Evolutionary conservation across 805 yeast species (phyloP), one percentile per base, ranked within the genome.

Genomic region (Candida palmyrensis): DNA sequence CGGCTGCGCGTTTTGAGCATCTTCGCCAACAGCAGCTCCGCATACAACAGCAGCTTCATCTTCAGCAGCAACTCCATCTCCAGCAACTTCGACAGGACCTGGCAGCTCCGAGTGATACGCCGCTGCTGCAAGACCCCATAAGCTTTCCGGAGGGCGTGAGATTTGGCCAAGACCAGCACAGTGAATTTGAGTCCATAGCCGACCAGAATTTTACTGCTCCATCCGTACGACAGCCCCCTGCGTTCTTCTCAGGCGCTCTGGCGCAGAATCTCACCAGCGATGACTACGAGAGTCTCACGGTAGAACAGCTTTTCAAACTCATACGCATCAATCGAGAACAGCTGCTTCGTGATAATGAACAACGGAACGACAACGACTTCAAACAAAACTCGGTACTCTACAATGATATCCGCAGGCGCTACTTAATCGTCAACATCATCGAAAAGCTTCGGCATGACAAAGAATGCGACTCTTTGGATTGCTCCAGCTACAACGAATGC

Each of bases 291-390:
- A 58, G 46, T 32, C 40, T 66, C 10, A 44, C 57, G 18, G 48
- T 64, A 14, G 64, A 55, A 14, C 66, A 64, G 42, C 49, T 64
- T 28, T 53, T 66, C 44, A 62, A 59, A 42, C 44, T 66, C 20
- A 49, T 63, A n/a, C 43, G 59, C 16, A 42, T 49, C 28, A 27
- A 27, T 11, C n/a, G n/a, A n/a, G n/a, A n/a, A n/a, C n/a, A n/a
- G n/a, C n/a, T n/a, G n/a, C 23, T 21, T 11, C 9, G 10, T 9
- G 23, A 21, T 21, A 20, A 12, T 8, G 29, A 15, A n/a, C 10
- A 11, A 11, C 20, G 18, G 18, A 8, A 9, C 7, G 7, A 12
- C 11, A 13, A 13, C n/a, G 27, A 25, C 10, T 10, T 13, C n/a
- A 15, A 15, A 12, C 16, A 23, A 18, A 12, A 7, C 12, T 15